A percentile compares a stretch with the other conserved stretches of the same genome.
phyloP scores from a whole-genome alignment of 352 stramenopile genomes.

The Globisporangium iwayamae region DNA sequence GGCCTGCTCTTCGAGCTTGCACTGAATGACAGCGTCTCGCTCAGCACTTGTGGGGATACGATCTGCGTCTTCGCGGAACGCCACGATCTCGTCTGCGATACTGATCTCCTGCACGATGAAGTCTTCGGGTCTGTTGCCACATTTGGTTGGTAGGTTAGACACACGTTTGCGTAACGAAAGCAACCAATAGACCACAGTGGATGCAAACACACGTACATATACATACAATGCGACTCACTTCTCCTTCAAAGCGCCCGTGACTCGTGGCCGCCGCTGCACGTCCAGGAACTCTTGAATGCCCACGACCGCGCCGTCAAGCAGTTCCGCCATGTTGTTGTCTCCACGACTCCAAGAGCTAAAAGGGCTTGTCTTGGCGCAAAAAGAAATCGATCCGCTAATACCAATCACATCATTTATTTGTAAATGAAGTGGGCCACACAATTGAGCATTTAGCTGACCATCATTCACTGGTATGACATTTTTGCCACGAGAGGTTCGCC shows the following conservation, averaged over 20 bases:
- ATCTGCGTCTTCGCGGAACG: conserved; percentile 22
- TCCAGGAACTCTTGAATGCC: conserved; percentile 48
- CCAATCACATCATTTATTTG: no score
- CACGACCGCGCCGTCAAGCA: conserved; percentile 22
- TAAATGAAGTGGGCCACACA: no score
- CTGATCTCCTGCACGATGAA: conserved; percentile 76
- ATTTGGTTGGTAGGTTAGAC: neutral
- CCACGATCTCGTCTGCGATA: conserved; percentile 31
- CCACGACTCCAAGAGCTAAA: no score
- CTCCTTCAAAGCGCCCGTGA: conserved; percentile 42
- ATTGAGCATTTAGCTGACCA: no score
- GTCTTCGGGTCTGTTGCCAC: conserved; percentile 37
- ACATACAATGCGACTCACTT: conserved; percentile 26
- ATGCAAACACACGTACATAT: no score
- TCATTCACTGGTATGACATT: no score
- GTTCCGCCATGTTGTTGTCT: neutral
- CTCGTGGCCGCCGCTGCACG: conserved; percentile 1
- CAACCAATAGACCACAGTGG: no score
- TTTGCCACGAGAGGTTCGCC: no score
- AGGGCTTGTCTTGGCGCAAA: no score
- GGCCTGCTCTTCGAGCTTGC: conserved; percentile 22
- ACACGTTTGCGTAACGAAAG: neutral
- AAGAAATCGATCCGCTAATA: no score
- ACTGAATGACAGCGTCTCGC: conserved; percentile 28
- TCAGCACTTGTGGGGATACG: conserved; percentile 35